Conservation (phyloP, 1,139 yeast genomes). For the Magnusiomyces fungicola region DNA sequence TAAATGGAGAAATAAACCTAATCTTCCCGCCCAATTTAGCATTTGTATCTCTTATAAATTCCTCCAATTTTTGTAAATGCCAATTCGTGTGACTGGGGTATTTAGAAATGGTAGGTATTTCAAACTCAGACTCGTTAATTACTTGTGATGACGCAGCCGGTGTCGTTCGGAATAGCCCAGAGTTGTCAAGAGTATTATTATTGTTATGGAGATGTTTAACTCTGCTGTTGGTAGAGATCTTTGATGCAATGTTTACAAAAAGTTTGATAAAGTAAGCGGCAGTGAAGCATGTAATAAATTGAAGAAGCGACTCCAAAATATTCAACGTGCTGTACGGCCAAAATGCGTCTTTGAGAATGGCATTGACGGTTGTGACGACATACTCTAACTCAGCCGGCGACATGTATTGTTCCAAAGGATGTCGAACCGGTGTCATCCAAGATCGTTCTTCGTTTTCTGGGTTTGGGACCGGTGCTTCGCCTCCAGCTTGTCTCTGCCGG, state of each 20-base stretch:
- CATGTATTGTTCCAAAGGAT: constrained; percentile 43
- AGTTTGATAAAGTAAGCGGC: constrained; percentile 19
- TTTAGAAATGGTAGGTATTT: background rate
- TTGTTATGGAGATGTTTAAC: background rate
- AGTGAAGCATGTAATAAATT: constrained; percentile 42
- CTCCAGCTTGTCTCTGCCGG: constrained; percentile 7
- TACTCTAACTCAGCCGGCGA: constrained; percentile 34
- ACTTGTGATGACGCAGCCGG: background rate
- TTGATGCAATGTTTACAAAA: constrained; percentile 21
- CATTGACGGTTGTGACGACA: constrained; percentile 44
- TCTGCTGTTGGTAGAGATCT: background rate
- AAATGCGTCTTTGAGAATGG: constrained; percentile 37
- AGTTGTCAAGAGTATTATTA: background rate
- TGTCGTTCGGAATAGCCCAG: background rate
- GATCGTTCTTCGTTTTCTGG: constrained; percentile 37
- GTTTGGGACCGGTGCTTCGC: too few species aligned
- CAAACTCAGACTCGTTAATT: background rate
- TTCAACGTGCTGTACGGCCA: constrained; percentile 35
- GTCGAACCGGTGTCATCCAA: constrained; percentile 33
- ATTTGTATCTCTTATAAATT: constrained; percentile 42
- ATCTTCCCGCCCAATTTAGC: constrained; percentile 29
- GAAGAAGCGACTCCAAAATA: constrained; percentile 39
- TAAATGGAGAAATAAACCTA: constrained; percentile 45
- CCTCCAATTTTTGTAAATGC: constrained; percentile 39
- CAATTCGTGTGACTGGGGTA: constrained; percentile 25